Evolutionary conservation across 306 rosid genomes (phyloP).

Genomic region (Lathyrus aphaca): DNA sequence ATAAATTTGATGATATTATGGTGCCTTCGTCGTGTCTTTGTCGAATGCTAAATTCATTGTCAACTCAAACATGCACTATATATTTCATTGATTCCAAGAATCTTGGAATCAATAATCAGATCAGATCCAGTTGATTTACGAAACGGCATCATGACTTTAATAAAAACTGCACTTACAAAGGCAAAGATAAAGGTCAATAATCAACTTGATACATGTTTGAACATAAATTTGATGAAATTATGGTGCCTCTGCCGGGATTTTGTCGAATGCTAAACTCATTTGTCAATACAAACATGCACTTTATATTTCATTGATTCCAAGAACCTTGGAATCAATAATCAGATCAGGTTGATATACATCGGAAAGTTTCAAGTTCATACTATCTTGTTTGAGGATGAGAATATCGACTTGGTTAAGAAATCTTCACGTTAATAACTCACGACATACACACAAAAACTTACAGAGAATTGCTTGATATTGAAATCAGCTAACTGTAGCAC

Average conservation of each 20-base stretch:
- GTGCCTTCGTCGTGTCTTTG: too few species aligned
- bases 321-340: neutral
- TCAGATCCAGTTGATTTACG: neutral
- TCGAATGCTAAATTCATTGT: too few species aligned
- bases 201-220: too few species aligned
- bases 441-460: neutral
- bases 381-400: neutral
- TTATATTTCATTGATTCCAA: neutral
- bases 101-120: neutral
- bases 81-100: neutral
- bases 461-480: constrained; percentile 9
- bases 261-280: too few species aligned
- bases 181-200: too few species aligned
- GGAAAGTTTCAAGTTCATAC: neutral
- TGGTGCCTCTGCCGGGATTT: too few species aligned
- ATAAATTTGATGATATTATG: too few species aligned
- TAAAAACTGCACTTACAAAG: too few species aligned
- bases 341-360: neutral
- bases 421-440: neutral
- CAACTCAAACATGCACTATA: too few species aligned
- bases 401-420: neutral
- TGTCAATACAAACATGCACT: too few species aligned
- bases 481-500: constrained; percentile 6
- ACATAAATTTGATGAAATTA: too few species aligned
- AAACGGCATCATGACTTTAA: too few species aligned